A percentile compares a stretch with the other conserved stretches of the same genome.
phyloP scores from a whole-genome alignment of 148 eudicot genomes.

The Diospyros kaki region DNA sequence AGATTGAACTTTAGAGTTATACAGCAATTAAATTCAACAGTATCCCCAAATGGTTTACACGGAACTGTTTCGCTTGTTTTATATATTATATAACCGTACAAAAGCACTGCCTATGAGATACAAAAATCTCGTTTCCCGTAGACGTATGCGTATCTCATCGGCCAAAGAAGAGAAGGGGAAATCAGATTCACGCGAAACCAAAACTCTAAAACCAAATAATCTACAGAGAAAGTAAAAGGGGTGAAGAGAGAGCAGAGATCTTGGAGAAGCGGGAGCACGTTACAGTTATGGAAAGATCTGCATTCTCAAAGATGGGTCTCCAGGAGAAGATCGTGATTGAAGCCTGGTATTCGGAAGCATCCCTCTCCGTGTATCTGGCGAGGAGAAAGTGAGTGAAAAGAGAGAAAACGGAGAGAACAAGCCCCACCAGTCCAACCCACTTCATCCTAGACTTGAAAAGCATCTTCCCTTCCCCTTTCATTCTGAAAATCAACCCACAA shows the following conservation, averaged over 20 bases:
- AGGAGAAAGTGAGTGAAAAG: constrained; percentile 58
- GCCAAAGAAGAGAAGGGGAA: not conserved
- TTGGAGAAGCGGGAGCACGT: constrained; percentile 16
- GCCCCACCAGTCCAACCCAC: constrained; percentile 59
- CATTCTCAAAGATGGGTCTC: constrained; percentile 58
- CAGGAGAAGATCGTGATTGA: constrained; percentile 63
- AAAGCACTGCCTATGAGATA: not conserved
- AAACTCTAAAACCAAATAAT: not conserved
- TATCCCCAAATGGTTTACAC: too few relatives aligned
- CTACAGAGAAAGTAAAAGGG: not conserved
- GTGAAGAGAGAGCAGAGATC: constrained; percentile 20
- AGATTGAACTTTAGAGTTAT: not conserved
- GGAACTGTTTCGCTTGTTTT: not conserved
- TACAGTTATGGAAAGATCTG: constrained; percentile 66
- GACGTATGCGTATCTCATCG: not conserved
- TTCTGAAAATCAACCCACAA: constrained; percentile 26
- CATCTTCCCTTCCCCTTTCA: constrained; percentile 61
- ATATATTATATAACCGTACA: not conserved
- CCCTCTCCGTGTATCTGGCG: constrained; percentile 47
- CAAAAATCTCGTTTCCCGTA: not conserved
- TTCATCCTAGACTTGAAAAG: constrained; percentile 55
- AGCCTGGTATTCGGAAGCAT: constrained; percentile 34
- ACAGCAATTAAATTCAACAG: too few relatives aligned
- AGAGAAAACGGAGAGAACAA: constrained; percentile 57
- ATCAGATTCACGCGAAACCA: constrained; percentile 1